Evolutionary conservation across 108 stramenopile species (phyloP), one percentile per base, ranked within the genome.

Genomic region (Aurantiochytrium sp.): DNA sequence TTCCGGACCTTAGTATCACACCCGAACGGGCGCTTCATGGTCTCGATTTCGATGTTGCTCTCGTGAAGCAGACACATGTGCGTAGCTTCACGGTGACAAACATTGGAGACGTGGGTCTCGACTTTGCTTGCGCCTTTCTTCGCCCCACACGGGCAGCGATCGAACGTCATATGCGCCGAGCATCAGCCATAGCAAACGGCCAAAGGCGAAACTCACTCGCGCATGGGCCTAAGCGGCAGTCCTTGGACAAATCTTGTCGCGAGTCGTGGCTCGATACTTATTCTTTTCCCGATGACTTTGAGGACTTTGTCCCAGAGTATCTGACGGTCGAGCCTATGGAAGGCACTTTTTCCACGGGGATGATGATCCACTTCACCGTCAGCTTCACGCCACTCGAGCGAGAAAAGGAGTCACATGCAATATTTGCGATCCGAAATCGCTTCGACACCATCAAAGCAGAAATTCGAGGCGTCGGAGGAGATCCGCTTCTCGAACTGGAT

Each of bases 11-110:
- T 55, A 53, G 49, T 12, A 45, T 83, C 0, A 83, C 76, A 10
- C 76, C 76, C 6, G 76, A 83, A 53, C 76, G 51, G 1, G 76
- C 76, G 49, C 23, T 83, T 18, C 3, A 4, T 12, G 45, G 49
- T 55, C 28, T 83, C 23, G 51, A 83, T 35, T 83, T 83, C 4
- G 76, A 83, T 23, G 76, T 83, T 35, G 76, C 76, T 53, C 28
- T 83, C 2, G 51, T 83, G 3, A 83, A 83, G 51, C 76, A 83
- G 23, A 83, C 76, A 23, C 76, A 83, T 23, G 6, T 53, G 6
- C 76, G 76, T 6, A 83, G 76, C 76, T 83, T 83, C 1, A 83
- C 76, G 49, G 76, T 83, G 12, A 83, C 76, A 45, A 83, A 83
- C 23, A 83, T 83, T 83, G 76, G 76, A 8, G 76, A 83, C 76